Evolutionary conservation across 2,329 filamentous ascomycete genomes (phyloP).

Genomic region (Beauveria varroae): DNA sequence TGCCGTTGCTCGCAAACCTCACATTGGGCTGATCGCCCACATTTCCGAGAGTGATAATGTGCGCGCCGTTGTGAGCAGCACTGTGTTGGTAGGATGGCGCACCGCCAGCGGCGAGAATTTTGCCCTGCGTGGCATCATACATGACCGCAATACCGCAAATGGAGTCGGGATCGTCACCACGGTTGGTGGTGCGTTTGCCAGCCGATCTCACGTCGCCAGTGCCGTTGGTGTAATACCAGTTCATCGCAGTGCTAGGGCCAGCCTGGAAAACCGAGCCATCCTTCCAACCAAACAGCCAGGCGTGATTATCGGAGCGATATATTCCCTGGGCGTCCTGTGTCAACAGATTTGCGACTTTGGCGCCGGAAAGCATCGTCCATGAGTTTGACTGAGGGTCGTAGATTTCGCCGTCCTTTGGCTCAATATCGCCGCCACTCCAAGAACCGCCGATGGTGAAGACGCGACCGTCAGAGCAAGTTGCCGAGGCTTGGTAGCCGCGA

Average conservation of each 20-base stretch:
- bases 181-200: conserved; percentile 23
- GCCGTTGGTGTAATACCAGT: conserved; percentile 46
- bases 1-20: conserved; percentile 15
- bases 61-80: conserved; percentile 34
- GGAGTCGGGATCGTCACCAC: conserved; percentile 32
- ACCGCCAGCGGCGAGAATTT: conserved; percentile 47
- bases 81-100: conserved; percentile 35
- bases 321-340: conserved; percentile 42
- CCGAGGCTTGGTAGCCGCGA: conserved; percentile 46
- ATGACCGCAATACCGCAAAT: conserved; percentile 51
- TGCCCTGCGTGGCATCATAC: conserved; percentile 50
- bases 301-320: conserved; percentile 33
- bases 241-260: conserved; percentile 44
- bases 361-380: conserved; percentile 39
- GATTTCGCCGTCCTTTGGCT: conserved; percentile 47
- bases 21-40: conserved; percentile 1
- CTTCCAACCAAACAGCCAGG: conserved; percentile 32
- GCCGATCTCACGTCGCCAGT: conserved; percentile 33
- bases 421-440: conserved; percentile 34
- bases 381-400: conserved; percentile 36
- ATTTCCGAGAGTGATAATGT: conserved; percentile 41
- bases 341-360: conserved; percentile 40
- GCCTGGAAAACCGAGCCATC: conserved; percentile 45
- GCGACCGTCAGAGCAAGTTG: conserved; percentile 42
- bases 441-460: conserved; percentile 54